Conservation (phyloP, 164 flowering plant genomes). For the Umbellularia californica region DNA sequence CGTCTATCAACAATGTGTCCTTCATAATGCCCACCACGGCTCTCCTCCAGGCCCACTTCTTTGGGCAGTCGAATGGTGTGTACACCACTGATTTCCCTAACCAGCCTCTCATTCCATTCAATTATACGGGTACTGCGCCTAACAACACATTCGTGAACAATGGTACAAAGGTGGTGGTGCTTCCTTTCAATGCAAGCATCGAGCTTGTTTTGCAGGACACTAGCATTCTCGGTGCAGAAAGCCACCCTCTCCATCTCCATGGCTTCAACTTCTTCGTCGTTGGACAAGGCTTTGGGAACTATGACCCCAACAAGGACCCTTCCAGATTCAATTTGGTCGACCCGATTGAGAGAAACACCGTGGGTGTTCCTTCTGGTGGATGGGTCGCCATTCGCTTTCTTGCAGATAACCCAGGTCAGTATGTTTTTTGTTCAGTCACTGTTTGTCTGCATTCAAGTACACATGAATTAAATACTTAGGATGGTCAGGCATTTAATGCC, state of each 20-base stretch:
- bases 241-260: constrained; percentile 15
- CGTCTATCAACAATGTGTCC: constrained; percentile 51
- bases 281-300: constrained; percentile 15
- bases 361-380: constrained; percentile 9
- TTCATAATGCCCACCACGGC: constrained; percentile 44
- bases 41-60: constrained; percentile 48
- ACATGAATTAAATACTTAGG: too few species aligned
- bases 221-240: constrained; percentile 11
- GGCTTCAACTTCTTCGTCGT: constrained; percentile 15
- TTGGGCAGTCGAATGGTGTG: constrained; percentile 38
- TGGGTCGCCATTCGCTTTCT: constrained; percentile 12
- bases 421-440: constrained; percentile 19
- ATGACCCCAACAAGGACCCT: constrained; percentile 9
- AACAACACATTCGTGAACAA: constrained; percentile 36
- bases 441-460: too few species aligned
- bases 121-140: constrained; percentile 57
- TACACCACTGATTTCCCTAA: constrained; percentile 49
- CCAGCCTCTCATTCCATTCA: constrained; percentile 33
- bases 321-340: constrained; percentile 11
- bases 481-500: too few species aligned
- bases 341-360: constrained; percentile 10
- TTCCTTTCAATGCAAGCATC: constrained; percentile 49
- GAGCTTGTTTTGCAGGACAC: constrained; percentile 60
- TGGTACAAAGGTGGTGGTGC: constrained; percentile 42
- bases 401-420: constrained; percentile 12